These are phyloP conservation scores for Phytopythium aichiense DNA, from an alignment of 352 stramenopile species.

Conservation along the genomic window DNA sequence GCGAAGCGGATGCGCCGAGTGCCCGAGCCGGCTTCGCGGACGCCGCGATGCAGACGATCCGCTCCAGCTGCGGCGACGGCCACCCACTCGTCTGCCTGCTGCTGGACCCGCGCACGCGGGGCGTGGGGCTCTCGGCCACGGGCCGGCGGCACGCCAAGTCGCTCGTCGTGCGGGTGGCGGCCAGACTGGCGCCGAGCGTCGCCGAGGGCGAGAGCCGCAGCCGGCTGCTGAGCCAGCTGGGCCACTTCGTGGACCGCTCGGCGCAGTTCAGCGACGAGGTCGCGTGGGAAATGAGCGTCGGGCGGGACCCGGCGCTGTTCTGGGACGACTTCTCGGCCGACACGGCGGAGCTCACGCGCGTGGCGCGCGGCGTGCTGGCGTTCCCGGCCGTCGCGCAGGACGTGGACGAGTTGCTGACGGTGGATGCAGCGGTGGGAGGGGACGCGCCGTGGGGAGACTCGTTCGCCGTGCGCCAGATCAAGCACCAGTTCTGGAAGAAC, in stretches of 20 bases:
- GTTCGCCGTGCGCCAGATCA: conserved; percentile 25
- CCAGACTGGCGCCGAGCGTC: conserved; percentile 18
- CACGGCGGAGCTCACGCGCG: conserved; percentile 28
- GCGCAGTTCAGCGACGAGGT: conserved; percentile 35
- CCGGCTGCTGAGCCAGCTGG: conserved; percentile 32
- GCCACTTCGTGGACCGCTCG: conserved; percentile 31
- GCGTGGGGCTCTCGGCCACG: conserved; percentile 30
- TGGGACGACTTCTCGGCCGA: conserved; percentile 50
- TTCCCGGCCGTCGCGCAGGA: conserved; percentile 17
- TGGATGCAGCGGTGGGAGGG: neutral
- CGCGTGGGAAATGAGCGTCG: conserved; percentile 45
- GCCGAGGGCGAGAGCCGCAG: conserved; percentile 9
- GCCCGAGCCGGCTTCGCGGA: conserved; percentile 2
- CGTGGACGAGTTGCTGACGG: neutral
- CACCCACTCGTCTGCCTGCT: conserved; percentile 44
- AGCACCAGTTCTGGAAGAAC: conserved; percentile 17
- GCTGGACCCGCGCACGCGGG: conserved; percentile 41
- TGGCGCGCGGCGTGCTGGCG: conserved; percentile 30
- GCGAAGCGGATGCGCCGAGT: neutral
- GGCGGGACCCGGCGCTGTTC: conserved; percentile 30
- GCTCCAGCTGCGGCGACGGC: conserved; percentile 13
- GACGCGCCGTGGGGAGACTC: conserved; percentile 14
- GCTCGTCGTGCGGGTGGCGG: conserved; percentile 35
- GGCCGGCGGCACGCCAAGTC: conserved; percentile 41
- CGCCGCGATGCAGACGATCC: conserved; percentile 10